Conservation (phyloP, 208 protist genomes). For the Trypanosoma vivax region DNA sequence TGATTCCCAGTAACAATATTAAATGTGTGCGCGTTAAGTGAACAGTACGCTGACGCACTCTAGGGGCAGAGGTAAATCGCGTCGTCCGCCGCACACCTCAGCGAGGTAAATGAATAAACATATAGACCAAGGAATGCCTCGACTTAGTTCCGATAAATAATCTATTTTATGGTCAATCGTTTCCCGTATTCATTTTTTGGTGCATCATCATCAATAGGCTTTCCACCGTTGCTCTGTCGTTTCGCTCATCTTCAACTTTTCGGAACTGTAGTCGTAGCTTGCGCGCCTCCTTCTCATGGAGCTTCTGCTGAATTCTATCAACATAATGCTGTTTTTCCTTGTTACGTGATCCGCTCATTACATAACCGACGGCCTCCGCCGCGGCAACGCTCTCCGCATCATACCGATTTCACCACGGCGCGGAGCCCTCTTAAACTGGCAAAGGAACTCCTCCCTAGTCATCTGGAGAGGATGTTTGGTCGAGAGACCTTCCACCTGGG, state of each 20-base stretch:
- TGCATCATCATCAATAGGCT: conserved; percentile 45
- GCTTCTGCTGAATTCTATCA: conserved; percentile 76
- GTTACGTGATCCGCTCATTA: conserved; percentile 88
- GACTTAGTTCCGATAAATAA: too few relatives aligned
- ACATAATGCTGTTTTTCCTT: conserved; percentile 77
- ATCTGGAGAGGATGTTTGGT: conserved; percentile 86
- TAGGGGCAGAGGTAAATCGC: too few relatives aligned
- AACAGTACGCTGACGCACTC: too few relatives aligned
- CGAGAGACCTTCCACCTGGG: background rate
- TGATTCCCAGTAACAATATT: background rate
- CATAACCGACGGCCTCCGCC: conserved; percentile 82
- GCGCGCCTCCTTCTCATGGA: conserved; percentile 84
- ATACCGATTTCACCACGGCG: conserved; percentile 84
- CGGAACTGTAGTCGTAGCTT: conserved; percentile 86
- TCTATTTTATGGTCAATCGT: background rate
- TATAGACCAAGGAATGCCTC: too few relatives aligned
- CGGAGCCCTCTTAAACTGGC: conserved; percentile 82
- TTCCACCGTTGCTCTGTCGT: conserved; percentile 59
- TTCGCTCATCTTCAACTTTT: conserved; percentile 81
- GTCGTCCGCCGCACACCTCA: too few relatives aligned
- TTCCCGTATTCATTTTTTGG: conserved; percentile 7
- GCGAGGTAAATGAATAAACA: too few relatives aligned
- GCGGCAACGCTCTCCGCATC: conserved; percentile 67
- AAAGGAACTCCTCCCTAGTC: conserved; percentile 79
- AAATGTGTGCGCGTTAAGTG: too few relatives aligned